Conservation (phyloP, 2,329 filamentous ascomycete genomes). For the Fusarium citri region DNA sequence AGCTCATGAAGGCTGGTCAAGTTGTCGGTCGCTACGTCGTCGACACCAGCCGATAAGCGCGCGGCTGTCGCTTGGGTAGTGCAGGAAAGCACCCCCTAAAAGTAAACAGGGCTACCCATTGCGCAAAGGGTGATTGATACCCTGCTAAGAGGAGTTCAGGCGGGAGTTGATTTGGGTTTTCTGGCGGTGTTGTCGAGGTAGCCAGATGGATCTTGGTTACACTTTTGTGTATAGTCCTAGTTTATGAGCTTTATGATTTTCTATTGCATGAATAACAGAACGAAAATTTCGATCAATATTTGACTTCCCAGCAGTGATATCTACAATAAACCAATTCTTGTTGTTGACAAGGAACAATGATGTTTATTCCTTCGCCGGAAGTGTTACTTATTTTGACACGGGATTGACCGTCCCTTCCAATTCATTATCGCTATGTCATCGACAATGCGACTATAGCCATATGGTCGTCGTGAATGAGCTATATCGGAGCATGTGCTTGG, state of each 20-base stretch:
- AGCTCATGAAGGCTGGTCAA: slow-evolving; percentile 76
- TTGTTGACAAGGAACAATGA: background rate
- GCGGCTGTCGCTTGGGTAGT: slow-evolving; percentile 34
- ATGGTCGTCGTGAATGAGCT: background rate
- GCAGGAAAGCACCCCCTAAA: slow-evolving; percentile 18
- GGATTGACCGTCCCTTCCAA: too few relatives aligned
- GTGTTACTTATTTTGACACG: background rate
- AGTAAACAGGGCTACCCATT: slow-evolving; percentile 35
- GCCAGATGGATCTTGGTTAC: slow-evolving; percentile 40
- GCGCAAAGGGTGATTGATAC: slow-evolving; percentile 39
- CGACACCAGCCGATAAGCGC: slow-evolving; percentile 72
- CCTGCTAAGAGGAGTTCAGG: slow-evolving; percentile 45
- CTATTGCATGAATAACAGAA: slow-evolving; percentile 44
- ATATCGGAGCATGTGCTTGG: background rate
- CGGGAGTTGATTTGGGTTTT: slow-evolving; percentile 45
- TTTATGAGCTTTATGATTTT: slow-evolving; percentile 46
- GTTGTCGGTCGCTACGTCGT: slow-evolving; percentile 85
- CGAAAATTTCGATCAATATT: slow-evolving; percentile 33
- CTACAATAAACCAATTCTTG: background rate
- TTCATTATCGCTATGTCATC: background rate
- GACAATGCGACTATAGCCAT: background rate
- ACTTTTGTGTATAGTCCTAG: slow-evolving; percentile 40
- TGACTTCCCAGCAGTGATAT: background rate
- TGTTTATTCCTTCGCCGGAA: background rate
- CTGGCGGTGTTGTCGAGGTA: slow-evolving; percentile 43